Conservation (phyloP, 495 filamentous ascomycete genomes). For the Penicillium lagena region DNA sequence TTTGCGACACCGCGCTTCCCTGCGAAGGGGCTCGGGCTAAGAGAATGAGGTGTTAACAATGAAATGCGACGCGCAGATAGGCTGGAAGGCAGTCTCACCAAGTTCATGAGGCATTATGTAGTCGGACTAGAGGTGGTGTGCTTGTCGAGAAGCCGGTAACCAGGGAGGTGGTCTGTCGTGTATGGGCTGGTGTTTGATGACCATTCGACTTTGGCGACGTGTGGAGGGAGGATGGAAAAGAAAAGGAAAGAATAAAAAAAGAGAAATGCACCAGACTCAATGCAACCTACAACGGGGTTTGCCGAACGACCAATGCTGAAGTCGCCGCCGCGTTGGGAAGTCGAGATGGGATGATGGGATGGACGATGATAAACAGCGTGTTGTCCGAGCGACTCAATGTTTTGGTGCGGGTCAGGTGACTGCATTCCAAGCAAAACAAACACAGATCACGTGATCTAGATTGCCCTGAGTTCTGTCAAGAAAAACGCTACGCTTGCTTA, state of each 20-base stretch:
- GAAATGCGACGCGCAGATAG: neutral
- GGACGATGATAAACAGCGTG: too few relatives aligned
- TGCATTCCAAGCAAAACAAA: too few relatives aligned
- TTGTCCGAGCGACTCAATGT: too few relatives aligned
- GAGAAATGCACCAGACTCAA: neutral
- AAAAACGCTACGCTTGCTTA: too few relatives aligned
- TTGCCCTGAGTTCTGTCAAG: too few relatives aligned
- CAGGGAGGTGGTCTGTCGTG: constrained; percentile 19
- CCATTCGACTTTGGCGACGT: constrained; percentile 2
- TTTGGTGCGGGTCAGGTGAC: too few relatives aligned
- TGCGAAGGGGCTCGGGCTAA: constrained; percentile 19
- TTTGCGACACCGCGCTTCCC: constrained; percentile 29
- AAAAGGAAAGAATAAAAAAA: neutral
- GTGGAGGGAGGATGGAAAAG: neutral
- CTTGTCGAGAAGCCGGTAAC: constrained; percentile 26
- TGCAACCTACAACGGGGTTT: neutral
- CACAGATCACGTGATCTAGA: too few relatives aligned
- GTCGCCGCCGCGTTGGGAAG: too few relatives aligned
- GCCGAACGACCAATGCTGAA: too few relatives aligned
- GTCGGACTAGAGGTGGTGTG: constrained; percentile 6
- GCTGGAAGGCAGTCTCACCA: constrained; percentile 9
- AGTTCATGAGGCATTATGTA: constrained; percentile 20
- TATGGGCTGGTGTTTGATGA: constrained; percentile 8
- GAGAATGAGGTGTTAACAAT: neutral
- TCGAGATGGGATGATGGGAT: too few relatives aligned